Evolutionary conservation across 805 yeast species (phyloP), one percentile per base, ranked within the genome.

Genomic region (Millerozyma acaciae): DNA sequence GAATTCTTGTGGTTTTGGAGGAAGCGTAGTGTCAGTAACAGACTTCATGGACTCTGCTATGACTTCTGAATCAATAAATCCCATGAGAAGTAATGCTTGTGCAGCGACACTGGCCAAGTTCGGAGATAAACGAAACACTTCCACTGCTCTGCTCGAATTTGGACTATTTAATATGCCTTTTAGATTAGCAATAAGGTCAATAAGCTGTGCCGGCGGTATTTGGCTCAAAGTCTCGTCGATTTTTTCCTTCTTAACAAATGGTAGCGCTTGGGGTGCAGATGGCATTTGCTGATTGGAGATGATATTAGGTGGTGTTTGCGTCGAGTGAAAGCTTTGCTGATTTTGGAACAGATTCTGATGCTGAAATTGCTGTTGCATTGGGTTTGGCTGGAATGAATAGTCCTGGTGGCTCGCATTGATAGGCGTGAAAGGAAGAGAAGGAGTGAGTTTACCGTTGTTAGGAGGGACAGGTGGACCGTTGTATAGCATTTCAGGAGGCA

Each of bases 41-140:
- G 62, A 40, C 21, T 57, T 60, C 61, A 67, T 53, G 4, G 84
- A 75, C 39, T 77, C 75, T 21, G 69, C 68, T n/a, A 83, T 76
- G n/a, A 80, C 82, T 28, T 75, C 78, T 23, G 70, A 66, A 51
- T 82, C 84, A 15, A 84, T 75, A 26, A 84, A 68, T 1, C 93
- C 94, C 89, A 84, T 83, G 30, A 82, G 65, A 13, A 84, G 58
- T 40, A 84, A 62, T 2, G 88, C 84, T 51, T 84, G 93, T 0
- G 89, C 77, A 1, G 85, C 79, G 1, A 84, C 71, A 2, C 76
- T 61, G 3, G 88, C 81, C 26, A 83, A 59, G 30, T 76, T 58
- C 12, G 79, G 78, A 42, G 76, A 60, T 45, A 73, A 60, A 35
- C 64, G 66, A 45, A 77, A 64, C 37, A 81, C 64, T 37, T 71